Base-by-base conservation (phyloP, 345 rosid species). In the Lepidium africanum region DNA sequence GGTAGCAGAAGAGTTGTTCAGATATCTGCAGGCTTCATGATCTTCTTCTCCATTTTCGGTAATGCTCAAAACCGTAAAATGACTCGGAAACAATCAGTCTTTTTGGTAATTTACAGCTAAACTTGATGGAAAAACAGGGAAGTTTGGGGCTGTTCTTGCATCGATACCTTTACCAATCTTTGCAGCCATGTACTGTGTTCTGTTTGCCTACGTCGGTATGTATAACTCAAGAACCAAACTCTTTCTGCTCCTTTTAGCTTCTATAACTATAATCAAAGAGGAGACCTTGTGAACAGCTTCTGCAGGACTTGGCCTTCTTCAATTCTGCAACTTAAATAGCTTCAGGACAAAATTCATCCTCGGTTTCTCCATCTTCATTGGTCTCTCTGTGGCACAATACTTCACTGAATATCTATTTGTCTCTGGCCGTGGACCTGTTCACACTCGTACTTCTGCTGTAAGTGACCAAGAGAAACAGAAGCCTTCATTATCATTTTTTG, bases 141-240 rank as follows among this genome's bases (percentile, higher is more conserved):
- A 91, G 81, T 91, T 88, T 15, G 92, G 99, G n/a, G 92, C 97
- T 35, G 77, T 94, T 80, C 76, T 91, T 63, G 97, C 97, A 39
- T 94, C 97, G 0, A 86, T 91, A 74, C 97, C 95, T 3, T 65
- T 90, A 65, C 96, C 96, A 0, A 87, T 94, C 36, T 39, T 89
- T 14, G 97, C 96, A 35, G 97, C 97, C 43, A 7, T 88, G 60
- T 86, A 88, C 71, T 94, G 99, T 63, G 82, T 94, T 52, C 86
- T 94, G 35, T 90, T 83, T 40, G 92, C 87, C 19, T 90, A 90
- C 58, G 92, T 88, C 2, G 94, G 97, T 94, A 87, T 21, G 95
- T 63, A 66, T 59, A n/a, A 13, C 30, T 71, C 23, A 54, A 60
- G 5, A 66, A 15, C 23, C 10, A 10, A 4, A 3, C 59, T 39